Conservation (phyloP, 192 early-diverging fungal species). For the Coemansia erecta region DNA sequence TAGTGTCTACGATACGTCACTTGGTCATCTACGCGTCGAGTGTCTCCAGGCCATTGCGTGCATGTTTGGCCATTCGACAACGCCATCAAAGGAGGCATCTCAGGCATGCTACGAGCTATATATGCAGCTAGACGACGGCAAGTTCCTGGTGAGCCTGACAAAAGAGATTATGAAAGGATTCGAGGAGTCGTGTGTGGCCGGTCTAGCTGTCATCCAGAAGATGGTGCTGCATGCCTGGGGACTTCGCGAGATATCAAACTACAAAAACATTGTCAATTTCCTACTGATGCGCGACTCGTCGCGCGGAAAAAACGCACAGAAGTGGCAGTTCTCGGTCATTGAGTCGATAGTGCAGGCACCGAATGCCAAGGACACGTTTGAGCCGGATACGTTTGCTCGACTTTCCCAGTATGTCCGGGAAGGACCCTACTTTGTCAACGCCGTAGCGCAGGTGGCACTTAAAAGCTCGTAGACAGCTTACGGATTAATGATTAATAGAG, state of each 20-base stretch:
- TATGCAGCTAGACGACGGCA: slow-evolving; percentile 28
- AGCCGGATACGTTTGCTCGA: slow-evolving; percentile 18
- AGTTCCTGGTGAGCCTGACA: slow-evolving; percentile 33
- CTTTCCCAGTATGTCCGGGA: slow-evolving; percentile 35
- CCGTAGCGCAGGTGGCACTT: slow-evolving; percentile 32
- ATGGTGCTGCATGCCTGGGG: slow-evolving; percentile 46
- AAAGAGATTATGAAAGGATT: slow-evolving; percentile 53
- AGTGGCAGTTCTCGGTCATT: slow-evolving; percentile 46
- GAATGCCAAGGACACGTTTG: slow-evolving; percentile 34
- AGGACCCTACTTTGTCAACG: slow-evolving; percentile 40
- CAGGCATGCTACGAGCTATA: slow-evolving; percentile 49
- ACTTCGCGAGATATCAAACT: slow-evolving; percentile 42
- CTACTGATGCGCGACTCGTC: slow-evolving; percentile 43
- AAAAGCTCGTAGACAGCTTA: slow-evolving; percentile 11
- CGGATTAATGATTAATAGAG: too few relatives aligned
- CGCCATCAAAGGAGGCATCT: slow-evolving; percentile 22
- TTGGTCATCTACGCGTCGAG: slow-evolving; percentile 29
- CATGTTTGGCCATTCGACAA: slow-evolving; percentile 33
- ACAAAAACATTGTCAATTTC: slow-evolving; percentile 37
- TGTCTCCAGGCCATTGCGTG: slow-evolving; percentile 45
- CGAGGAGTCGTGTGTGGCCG: slow-evolving; percentile 47
- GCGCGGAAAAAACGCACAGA: slow-evolving; percentile 38
- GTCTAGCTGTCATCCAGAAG: slow-evolving; percentile 44
- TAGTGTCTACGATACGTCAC: slow-evolving; percentile 25
- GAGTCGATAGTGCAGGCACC: slow-evolving; percentile 30